Evolutionary conservation across 768 basidiomycete genomes (phyloP), one percentile per base, ranked within the genome.

Genomic region (Mrakia gelida): DNA sequence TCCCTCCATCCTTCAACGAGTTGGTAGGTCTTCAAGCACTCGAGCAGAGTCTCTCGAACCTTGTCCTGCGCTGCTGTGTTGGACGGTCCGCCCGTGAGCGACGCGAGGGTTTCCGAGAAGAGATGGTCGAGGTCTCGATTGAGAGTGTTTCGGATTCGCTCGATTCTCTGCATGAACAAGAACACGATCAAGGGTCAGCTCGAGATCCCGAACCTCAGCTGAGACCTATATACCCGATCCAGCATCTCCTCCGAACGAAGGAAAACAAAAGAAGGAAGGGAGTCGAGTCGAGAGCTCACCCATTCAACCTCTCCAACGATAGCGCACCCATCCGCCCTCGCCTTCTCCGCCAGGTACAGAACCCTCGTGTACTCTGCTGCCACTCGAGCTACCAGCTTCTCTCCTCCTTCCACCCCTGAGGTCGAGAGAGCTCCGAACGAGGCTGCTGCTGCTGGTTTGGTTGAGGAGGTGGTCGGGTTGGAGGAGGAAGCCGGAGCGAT

Each of bases 331-430:
- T 95, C 92, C 15, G 85, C 85, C 9, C 88, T 87, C 16, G 95
- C 94, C 84, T 97, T 96, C 28, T 89, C 88, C 34, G 89, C 88
- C 80, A 97, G 92, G 83, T 99, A 99, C 34, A 94, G 87, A 28
- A 98, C 87, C 82, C 98, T 95, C 15, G 89, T 92, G 82, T 96
- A 98, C 84, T 98, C 97, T 13, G 90, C 87, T 21, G 95, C 93
- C 41, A 95, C 92, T 72, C 95, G 89, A 6, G 73, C 73, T 1
- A 79, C 71, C 21, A 76, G 62, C 67, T 79, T 79, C 68, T 76
- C 78, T 6, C 73, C 49, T 26, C 68, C 74, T n/a, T 52, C 38
- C 21, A 23, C 28, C 28, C n/a, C n/a, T n/a, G 67, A 26, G 15
- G 43, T 23, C 38, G 73, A 34, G 34, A 43, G n/a, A 13, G 52